Conservation (phyloP, 1,284 basidiomycete species). For the Prillingera fragicola region DNA sequence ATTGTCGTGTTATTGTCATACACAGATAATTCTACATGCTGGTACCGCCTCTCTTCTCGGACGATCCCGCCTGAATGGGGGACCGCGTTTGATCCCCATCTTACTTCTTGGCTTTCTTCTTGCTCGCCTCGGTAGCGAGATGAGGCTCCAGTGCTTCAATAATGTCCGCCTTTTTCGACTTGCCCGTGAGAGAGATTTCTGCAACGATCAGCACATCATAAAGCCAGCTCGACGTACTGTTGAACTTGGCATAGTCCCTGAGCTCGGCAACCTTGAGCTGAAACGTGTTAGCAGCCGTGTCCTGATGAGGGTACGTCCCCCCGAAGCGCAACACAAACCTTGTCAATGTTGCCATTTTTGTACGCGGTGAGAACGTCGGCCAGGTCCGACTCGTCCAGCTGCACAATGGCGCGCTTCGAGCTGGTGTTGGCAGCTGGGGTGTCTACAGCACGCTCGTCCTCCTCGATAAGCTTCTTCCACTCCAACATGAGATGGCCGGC, state of each 20-base stretch:
- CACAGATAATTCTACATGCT: no score
- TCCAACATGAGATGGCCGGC: slow-evolving; percentile 66
- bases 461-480: slow-evolving; percentile 66
- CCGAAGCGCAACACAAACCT: slow-evolving; percentile 53
- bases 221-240: slow-evolving; percentile 20
- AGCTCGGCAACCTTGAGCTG: slow-evolving; percentile 72
- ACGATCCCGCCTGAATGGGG: no score
- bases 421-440: slow-evolving; percentile 31
- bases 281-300: slow-evolving; percentile 9
- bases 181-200: slow-evolving; percentile 33
- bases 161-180: slow-evolving; percentile 40
- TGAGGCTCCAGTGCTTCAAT: slow-evolving; percentile 26
- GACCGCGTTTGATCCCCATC: no score
- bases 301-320: no score
- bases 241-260: slow-evolving; percentile 52
- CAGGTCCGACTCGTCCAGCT: slow-evolving; percentile 62
- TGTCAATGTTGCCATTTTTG: slow-evolving; percentile 57
- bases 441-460: slow-evolving; percentile 57
- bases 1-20: no score
- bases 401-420: slow-evolving; percentile 26
- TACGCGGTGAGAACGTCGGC: slow-evolving; percentile 63
- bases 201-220: not conserved
- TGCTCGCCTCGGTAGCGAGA: slow-evolving; percentile 17
- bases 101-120: slow-evolving; percentile 18
- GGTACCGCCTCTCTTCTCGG: no score